Percentiles rank a stretch among this genome's conserved stretches.
Evolutionary conservation across 2,329 filamentous ascomycete species (phyloP).

Genomic region (Neopestalotiopsis clavispora): DNA sequence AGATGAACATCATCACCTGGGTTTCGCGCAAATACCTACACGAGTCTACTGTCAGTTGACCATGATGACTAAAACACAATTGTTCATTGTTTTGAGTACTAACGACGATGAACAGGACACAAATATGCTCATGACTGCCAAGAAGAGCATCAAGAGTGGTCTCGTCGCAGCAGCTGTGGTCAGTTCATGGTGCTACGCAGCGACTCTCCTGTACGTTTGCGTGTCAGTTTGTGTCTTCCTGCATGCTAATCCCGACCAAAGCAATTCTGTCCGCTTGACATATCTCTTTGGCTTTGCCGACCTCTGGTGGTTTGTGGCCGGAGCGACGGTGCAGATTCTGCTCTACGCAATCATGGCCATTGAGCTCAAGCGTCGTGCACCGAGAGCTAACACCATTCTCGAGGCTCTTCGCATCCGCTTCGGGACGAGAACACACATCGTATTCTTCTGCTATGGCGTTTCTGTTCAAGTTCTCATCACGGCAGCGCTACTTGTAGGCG

Average conservation of each 20-base stretch:
- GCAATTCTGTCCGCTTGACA: conserved; percentile 13
- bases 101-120: conserved; percentile 13
- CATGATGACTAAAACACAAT: no score
- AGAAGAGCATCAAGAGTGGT: conserved; percentile 21
- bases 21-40: conserved; percentile 19
- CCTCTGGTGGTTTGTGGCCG: conserved; percentile 21
- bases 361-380: conserved; percentile 22
- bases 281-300: conserved; percentile 21
- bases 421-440: conserved; percentile 19
- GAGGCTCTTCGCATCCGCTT: conserved; percentile 20
- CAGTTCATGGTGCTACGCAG: conserved; percentile 19
- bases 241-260: neutral
- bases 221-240: neutral
- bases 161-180: conserved; percentile 20
- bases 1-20: conserved; percentile 21
- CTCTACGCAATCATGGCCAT: conserved; percentile 24
- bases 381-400: conserved; percentile 20
- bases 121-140: conserved; percentile 22
- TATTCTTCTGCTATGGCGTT: conserved; percentile 20
- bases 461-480: conserved; percentile 21
- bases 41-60: conserved; percentile 14
- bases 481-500: conserved; percentile 19
- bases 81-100: neutral
- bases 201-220: conserved; percentile 15
- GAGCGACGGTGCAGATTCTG: conserved; percentile 18